phyloP scores from a whole-genome alignment of 257 asterid genomes.

The Ballota nigra region DNA sequence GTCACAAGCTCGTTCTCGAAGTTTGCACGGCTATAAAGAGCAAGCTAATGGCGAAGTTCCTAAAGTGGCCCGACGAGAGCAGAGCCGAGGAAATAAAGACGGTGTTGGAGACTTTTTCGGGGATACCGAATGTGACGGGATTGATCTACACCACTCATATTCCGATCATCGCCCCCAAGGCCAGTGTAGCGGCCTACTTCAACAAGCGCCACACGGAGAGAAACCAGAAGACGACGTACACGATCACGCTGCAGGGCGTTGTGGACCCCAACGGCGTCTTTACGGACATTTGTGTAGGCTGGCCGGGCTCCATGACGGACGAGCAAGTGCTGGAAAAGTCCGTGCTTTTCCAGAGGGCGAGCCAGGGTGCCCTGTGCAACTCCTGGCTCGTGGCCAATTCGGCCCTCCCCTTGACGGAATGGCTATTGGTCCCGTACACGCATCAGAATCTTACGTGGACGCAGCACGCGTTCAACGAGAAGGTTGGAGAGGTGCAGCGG shows the following conservation, averaged over 20 bases:
- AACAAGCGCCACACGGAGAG: constrained; percentile 79
- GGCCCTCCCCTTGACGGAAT: constrained; percentile 56
- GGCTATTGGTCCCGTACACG: constrained; percentile 69
- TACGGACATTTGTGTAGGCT: constrained; percentile 77
- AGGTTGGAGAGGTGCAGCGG: constrained; percentile 37
- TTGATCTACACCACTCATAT: constrained; percentile 72
- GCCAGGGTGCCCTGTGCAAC: constrained; percentile 39
- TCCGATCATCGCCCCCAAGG: constrained; percentile 78
- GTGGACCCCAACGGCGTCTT: constrained; percentile 61
- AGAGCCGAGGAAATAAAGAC: constrained; percentile 32
- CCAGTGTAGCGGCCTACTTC: constrained; percentile 49
- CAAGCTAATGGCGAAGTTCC: constrained; percentile 64
- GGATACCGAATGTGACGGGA: constrained; percentile 60
- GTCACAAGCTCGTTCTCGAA: constrained; percentile 82
- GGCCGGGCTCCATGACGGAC: constrained; percentile 92
- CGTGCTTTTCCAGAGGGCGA: constrained; percentile 62
- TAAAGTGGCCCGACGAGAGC: constrained; percentile 71
- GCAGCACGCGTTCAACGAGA: constrained; percentile 70
- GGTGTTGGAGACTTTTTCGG: constrained; percentile 42
- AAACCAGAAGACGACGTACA: constrained; percentile 72
- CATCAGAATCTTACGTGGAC: constrained; percentile 67
- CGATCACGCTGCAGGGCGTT: constrained; percentile 82
- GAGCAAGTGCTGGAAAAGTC: constrained; percentile 78
- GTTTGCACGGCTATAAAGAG: constrained; percentile 67
- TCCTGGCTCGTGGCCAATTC: constrained; percentile 55